Conservation (phyloP, 495 filamentous ascomycete genomes). For the Penicillium parvum region DNA sequence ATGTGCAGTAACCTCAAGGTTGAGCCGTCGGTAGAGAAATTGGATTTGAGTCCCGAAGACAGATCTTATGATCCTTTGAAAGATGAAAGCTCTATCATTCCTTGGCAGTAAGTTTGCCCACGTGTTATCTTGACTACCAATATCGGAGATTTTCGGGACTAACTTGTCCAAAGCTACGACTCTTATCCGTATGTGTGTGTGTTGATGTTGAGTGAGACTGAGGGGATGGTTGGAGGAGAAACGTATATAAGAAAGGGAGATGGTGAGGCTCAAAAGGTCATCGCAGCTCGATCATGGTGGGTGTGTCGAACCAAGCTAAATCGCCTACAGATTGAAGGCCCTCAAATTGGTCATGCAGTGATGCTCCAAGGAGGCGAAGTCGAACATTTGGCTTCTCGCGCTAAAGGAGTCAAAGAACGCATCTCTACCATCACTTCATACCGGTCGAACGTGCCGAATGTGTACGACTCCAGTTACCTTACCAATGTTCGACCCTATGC, state of each 20-base stretch:
- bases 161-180: constrained; percentile 18
- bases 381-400: constrained; percentile 28
- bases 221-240: constrained; percentile 32
- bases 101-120: constrained; percentile 35
- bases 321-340: constrained; percentile 18
- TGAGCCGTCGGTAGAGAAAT: constrained; percentile 16
- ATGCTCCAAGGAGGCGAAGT: constrained; percentile 33
- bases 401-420: constrained; percentile 25
- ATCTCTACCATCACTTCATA: constrained; percentile 34
- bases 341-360: constrained; percentile 21
- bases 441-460: constrained; percentile 18
- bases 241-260: constrained; percentile 32
- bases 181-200: constrained; percentile 37
- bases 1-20: constrained; percentile 16
- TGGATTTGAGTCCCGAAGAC: constrained; percentile 9
- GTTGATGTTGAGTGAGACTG: constrained; percentile 31
- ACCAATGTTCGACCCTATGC: constrained; percentile 31
- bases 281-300: neutral
- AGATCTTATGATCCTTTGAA: constrained; percentile 17
- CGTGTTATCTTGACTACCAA: neutral
- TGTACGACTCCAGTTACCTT: constrained; percentile 28
- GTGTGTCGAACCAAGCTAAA: neutral
- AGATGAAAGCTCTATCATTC: constrained; percentile 19
- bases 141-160: neutral
- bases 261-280: constrained; percentile 22